phyloP scores from a whole-genome alignment of 768 basidiomycete genomes.

The Chalciporus sphaerocephalus region DNA sequence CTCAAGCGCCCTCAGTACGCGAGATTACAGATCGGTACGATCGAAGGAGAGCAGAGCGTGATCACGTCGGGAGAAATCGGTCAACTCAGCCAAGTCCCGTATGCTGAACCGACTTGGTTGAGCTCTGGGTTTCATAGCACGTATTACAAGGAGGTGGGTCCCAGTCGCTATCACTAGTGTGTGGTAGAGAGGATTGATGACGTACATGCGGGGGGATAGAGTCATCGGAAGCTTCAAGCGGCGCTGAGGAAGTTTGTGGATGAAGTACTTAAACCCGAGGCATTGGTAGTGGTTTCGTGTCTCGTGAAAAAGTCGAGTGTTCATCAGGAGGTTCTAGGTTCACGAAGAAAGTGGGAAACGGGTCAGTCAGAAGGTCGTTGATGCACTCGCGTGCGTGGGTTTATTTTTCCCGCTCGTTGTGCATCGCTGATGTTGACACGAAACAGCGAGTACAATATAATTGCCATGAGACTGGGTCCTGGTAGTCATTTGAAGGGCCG shows the following conservation, averaged over 20 bases:
- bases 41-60: conserved; percentile 53
- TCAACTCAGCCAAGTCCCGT: conserved; percentile 63
- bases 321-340: conserved; percentile 23
- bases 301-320: conserved; percentile 6
- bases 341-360: conserved; percentile 58
- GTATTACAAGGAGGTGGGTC: conserved; percentile 63
- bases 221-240: conserved; percentile 39
- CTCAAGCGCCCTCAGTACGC: conserved; percentile 62
- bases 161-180: too few relatives aligned
- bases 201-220: conserved; percentile 23
- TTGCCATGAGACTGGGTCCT: conserved; percentile 56
- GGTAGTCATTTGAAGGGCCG: conserved; percentile 82
- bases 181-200: neutral
- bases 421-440: neutral
- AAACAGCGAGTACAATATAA: conserved; percentile 37
- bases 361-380: conserved; percentile 47
- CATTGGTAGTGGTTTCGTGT: conserved; percentile 14
- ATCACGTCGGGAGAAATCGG: conserved; percentile 47
- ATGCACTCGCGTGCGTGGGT: conserved; percentile 47
- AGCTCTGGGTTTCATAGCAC: conserved; percentile 61
- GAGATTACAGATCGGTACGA: conserved; percentile 58
- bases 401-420: neutral
- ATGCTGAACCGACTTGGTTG: conserved; percentile 78
- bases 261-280: conserved; percentile 50
- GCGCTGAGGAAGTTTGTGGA: conserved; percentile 58